A percentile compares a stretch with the other conserved stretches of the same genome.
phyloP scores from a whole-genome alignment of 2,329 filamentous ascomycete species.

The Ramularia collo-cygni region DNA sequence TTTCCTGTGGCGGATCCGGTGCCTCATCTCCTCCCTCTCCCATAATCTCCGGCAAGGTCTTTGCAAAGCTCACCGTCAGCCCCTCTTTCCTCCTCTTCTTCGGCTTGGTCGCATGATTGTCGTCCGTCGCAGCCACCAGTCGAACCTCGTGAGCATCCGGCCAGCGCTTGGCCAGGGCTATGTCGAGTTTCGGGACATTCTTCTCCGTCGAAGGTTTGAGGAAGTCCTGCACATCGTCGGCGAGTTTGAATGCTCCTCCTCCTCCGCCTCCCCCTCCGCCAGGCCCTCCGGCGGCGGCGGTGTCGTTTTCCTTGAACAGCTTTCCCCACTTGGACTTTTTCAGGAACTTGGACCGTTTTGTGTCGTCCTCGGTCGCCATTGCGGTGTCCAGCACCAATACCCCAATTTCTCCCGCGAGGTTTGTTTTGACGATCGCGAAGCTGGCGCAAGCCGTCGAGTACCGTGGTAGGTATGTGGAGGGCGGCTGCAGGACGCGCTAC shows the following conservation, averaged over 20 bases:
- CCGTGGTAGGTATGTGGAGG: too few species aligned
- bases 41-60: constrained; percentile 70
- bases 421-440: too few species aligned
- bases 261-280: too few species aligned
- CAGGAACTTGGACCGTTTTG: too few species aligned
- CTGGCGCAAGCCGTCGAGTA: too few species aligned
- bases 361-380: too few species aligned
- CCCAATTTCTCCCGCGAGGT: too few species aligned
- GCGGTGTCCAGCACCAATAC: too few species aligned
- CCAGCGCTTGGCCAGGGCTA: constrained; percentile 45
- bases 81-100: constrained; percentile 53
- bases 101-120: background rate
- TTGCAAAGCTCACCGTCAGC: constrained; percentile 66
- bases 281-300: too few species aligned
- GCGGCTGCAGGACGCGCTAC: too few species aligned
- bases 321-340: too few species aligned
- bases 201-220: constrained; percentile 48
- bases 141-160: constrained; percentile 42
- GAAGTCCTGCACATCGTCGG: constrained; percentile 51
- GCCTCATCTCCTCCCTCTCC: constrained; percentile 88
- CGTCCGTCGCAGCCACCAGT: constrained; percentile 5
- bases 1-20: constrained; percentile 62
- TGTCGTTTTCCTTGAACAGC: too few species aligned
- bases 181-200: constrained; percentile 41
- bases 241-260: constrained; percentile 21